Evolutionary conservation across 106 monocot genomes (phyloP).

Genomic region (Dendrobium huoshanense): DNA sequence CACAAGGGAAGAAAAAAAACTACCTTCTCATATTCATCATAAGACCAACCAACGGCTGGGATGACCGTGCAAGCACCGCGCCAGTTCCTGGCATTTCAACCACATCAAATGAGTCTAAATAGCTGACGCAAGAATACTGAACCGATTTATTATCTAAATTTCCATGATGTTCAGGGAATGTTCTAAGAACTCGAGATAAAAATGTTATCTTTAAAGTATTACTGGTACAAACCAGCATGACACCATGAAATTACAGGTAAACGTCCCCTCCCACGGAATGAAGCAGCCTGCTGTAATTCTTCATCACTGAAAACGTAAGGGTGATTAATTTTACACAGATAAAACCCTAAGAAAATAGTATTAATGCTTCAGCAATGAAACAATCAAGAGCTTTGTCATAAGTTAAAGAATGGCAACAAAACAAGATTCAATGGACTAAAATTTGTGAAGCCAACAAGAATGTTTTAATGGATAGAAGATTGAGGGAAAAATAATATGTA

Average conservation of each 20-base stretch:
- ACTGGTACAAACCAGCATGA: slow-evolving; percentile 52
- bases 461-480: background rate
- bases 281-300: slow-evolving; percentile 75
- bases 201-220: slow-evolving; percentile 3
- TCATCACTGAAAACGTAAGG: slow-evolving; percentile 48
- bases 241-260: slow-evolving; percentile 96
- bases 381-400: background rate
- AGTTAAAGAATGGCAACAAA: slow-evolving; percentile 1
- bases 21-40: slow-evolving; percentile 91
- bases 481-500: slow-evolving; percentile 4
- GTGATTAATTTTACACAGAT: background rate
- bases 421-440: background rate
- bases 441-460: background rate
- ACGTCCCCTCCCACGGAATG: slow-evolving; percentile 72
- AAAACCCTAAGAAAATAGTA: background rate
- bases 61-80: slow-evolving; percentile 93
- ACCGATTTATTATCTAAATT: background rate
- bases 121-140: background rate
- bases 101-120: slow-evolving; percentile 3
- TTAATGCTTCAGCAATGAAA: background rate
- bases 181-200: background rate
- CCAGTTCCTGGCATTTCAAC: slow-evolving; percentile 49
- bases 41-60: slow-evolving; percentile 89
- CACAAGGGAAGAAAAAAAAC: background rate
- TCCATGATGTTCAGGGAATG: background rate